phyloP scores from a whole-genome alignment of 768 basidiomycete genomes.

The Boletellus ananas region DNA sequence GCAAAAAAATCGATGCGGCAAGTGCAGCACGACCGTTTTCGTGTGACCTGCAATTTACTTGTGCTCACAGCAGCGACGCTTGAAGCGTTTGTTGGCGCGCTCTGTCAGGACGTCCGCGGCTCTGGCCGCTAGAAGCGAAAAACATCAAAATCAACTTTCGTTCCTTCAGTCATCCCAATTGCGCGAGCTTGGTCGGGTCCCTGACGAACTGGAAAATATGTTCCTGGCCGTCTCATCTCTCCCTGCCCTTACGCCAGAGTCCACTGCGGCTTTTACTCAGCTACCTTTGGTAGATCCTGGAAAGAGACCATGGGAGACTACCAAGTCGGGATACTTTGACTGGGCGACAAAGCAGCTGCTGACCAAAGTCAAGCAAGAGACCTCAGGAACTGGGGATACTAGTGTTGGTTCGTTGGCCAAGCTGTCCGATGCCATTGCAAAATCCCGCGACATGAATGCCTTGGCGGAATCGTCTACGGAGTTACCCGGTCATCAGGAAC shows the following conservation, averaged over 20 bases:
- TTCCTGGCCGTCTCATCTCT: constrained; percentile 47
- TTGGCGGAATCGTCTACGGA: constrained; percentile 12
- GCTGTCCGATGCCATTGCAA: constrained; percentile 17
- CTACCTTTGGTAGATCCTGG: constrained; percentile 47
- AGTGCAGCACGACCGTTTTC: constrained; percentile 25
- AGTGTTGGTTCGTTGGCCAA: constrained; percentile 20
- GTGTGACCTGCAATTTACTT: constrained; percentile 6
- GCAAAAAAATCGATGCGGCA: constrained; percentile 67
- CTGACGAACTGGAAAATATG: constrained; percentile 41
- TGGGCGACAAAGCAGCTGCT: constrained; percentile 69
- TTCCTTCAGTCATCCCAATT: constrained; percentile 43
- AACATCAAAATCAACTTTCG: constrained; percentile 39
- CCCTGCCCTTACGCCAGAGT: constrained; percentile 41
- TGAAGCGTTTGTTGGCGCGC: constrained; percentile 53
- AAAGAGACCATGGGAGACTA: constrained; percentile 76
- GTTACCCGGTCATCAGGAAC: background rate
- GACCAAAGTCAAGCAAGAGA: constrained; percentile 25
- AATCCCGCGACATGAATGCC: constrained; percentile 15
- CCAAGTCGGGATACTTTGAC: constrained; percentile 67
- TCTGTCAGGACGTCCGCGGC: constrained; percentile 47
- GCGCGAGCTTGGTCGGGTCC: constrained; percentile 36
- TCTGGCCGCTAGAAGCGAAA: constrained; percentile 45
- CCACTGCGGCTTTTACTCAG: constrained; percentile 34
- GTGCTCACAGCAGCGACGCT: constrained; percentile 55
- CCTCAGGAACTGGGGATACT: constrained; percentile 14